Percentiles rank a stretch among this genome's conserved stretches.
Conservation (phyloP, 805 yeast genomes). For the Cyberlindnera japonica region DNA sequence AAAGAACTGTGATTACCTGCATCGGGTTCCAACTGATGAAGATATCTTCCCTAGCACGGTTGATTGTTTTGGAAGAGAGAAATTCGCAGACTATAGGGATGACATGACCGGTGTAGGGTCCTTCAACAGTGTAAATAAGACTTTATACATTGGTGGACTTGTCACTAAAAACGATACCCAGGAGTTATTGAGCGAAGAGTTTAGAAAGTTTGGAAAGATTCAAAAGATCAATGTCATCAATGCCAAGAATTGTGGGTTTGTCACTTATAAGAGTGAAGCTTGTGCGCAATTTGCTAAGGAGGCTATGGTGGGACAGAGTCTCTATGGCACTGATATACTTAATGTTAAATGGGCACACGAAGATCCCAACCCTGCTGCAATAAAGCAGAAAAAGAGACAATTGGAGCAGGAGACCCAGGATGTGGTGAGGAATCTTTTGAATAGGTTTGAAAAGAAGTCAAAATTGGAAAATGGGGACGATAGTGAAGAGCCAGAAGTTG, state of each 20-base stretch:
- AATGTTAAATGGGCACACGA: constrained; percentile 85
- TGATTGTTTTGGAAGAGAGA: constrained; percentile 93
- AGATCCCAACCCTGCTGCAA: constrained; percentile 73
- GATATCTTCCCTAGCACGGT: constrained; percentile 61
- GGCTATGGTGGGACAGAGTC: constrained; percentile 82
- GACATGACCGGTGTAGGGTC: constrained; percentile 96
- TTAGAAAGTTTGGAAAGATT: constrained; percentile 73
- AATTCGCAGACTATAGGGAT: constrained; percentile 74
- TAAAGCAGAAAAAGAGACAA: constrained; percentile 39
- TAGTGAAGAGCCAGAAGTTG: constrained; percentile 26
- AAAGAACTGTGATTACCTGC: constrained; percentile 68
- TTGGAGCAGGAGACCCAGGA: constrained; percentile 26
- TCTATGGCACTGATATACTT: constrained; percentile 63
- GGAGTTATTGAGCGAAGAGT: constrained; percentile 42
- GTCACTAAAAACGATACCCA: constrained; percentile 37
- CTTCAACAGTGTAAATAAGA: constrained; percentile 62
- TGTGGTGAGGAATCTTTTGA: constrained; percentile 45
- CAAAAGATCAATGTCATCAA: constrained; percentile 61
- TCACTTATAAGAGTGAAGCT: constrained; percentile 61
- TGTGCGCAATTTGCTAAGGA: constrained; percentile 95
- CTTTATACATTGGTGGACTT: constrained; percentile 70
- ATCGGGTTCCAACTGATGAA: constrained; percentile 61
- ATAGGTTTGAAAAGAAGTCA: constrained; percentile 27
- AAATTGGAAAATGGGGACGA: constrained; percentile 23
- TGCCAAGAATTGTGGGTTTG: constrained; percentile 70